phyloP scores from a whole-genome alignment of 1,284 basidiomycete genomes.

The Earliella scabrosa region DNA sequence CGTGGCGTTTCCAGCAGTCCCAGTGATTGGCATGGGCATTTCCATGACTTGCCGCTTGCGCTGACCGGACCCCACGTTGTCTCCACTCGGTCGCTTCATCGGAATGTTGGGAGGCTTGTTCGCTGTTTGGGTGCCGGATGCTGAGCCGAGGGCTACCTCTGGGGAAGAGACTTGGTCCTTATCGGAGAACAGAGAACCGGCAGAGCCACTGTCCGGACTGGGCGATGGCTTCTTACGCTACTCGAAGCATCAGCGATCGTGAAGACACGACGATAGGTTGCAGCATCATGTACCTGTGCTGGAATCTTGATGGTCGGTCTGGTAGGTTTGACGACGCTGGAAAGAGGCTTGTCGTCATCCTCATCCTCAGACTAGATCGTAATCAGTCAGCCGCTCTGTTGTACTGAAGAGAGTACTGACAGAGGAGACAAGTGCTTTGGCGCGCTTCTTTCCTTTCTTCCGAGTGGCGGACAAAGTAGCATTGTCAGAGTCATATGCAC shows the following conservation, averaged over 20 bases:
- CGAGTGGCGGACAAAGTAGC: slow-evolving; percentile 5
- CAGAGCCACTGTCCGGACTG: slow-evolving; percentile 14
- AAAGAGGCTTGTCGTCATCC: slow-evolving; percentile 11
- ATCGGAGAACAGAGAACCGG: slow-evolving; percentile 29
- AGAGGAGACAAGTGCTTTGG: not conserved
- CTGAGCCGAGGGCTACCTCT: slow-evolving; percentile 15
- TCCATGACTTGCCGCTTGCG: slow-evolving; percentile 27
- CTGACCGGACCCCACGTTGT: slow-evolving; percentile 8
- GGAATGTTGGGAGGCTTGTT: slow-evolving; percentile 4
- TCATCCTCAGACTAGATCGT: slow-evolving; percentile 7
- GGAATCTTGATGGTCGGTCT: not conserved
- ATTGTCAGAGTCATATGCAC: slow-evolving; percentile 8
- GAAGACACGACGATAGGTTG: too few species aligned
- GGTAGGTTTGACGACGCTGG: slow-evolving; percentile 8
- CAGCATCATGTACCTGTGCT: not conserved
- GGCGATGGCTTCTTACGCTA: too few species aligned
- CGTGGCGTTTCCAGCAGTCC: slow-evolving; percentile 25
- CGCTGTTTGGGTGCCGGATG: not conserved
- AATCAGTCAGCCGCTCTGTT: not conserved
- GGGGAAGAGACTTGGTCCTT: slow-evolving; percentile 18
- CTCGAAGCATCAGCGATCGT: too few species aligned
- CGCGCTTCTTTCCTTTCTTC: slow-evolving; percentile 17
- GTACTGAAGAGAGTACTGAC: slow-evolving; percentile 3
- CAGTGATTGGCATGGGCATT: slow-evolving; percentile 23
- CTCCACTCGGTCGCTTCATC: slow-evolving; percentile 14